Conservation (phyloP, 2,329 filamentous ascomycete species). For the Nigrograna mackinnonii region DNA sequence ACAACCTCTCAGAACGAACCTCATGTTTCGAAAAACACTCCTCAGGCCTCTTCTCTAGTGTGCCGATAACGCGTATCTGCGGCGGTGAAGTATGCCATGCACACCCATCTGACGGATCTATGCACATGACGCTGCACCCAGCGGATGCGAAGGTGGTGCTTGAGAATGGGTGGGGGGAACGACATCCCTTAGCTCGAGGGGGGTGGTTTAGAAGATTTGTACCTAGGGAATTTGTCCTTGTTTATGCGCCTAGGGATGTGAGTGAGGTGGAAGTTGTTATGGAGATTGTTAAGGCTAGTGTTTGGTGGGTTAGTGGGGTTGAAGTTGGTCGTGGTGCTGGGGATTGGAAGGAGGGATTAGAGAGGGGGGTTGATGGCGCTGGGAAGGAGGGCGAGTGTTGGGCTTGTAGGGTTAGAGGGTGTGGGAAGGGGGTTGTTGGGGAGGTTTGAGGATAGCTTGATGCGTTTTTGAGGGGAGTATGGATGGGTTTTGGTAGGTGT, state of each 20-base stretch:
- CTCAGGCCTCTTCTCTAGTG: constrained; percentile 71
- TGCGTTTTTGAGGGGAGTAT: constrained; percentile 15
- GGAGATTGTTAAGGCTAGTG: constrained; percentile 72
- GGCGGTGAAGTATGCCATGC: constrained; percentile 83
- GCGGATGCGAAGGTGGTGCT: constrained; percentile 74
- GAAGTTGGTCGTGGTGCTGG: constrained; percentile 22
- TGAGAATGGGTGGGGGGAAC: constrained; percentile 77
- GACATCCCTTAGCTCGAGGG: constrained; percentile 67
- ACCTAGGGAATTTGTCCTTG: constrained; percentile 75
- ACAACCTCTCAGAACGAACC: constrained; percentile 54
- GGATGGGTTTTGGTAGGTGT: no score
- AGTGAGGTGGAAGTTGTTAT: constrained; percentile 70
- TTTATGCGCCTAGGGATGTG: constrained; percentile 76
- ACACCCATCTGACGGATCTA: constrained; percentile 73
- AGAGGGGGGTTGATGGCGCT: constrained; percentile 25
- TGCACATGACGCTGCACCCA: constrained; percentile 82
- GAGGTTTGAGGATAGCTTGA: constrained; percentile 28
- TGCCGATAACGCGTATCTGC: constrained; percentile 70
- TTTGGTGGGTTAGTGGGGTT: constrained; percentile 65
- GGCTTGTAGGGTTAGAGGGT: constrained; percentile 28
- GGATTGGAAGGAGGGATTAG: constrained; percentile 15
- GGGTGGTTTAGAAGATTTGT: constrained; percentile 70
- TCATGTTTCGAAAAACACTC: constrained; percentile 85
- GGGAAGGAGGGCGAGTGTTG: constrained; percentile 24
- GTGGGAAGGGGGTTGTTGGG: constrained; percentile 24